phyloP scores from a whole-genome alignment of 345 rosid species.

The Arabis hirsuta region DNA sequence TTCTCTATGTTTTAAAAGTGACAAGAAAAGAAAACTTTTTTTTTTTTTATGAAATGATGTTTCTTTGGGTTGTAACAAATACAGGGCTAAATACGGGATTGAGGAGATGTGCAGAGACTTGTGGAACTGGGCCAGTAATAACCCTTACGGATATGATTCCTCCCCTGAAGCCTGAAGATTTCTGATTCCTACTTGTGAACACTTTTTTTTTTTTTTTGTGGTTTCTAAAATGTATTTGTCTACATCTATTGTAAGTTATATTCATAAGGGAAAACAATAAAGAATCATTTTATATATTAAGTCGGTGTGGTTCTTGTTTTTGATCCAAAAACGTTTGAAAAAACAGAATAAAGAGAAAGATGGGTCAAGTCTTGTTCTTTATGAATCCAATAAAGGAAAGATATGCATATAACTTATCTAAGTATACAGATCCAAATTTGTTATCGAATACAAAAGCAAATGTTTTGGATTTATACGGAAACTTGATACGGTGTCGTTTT shows the following conservation, averaged over 20 bases:
- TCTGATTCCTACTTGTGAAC: background rate
- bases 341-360: background rate
- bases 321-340: background rate
- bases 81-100: constrained; percentile 81
- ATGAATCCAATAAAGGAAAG: background rate
- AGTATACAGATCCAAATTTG: background rate
- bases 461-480: constrained; percentile 6
- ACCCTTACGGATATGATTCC: constrained; percentile 85
- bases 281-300: background rate
- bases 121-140: constrained; percentile 96
- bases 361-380: background rate
- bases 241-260: constrained; percentile 3
- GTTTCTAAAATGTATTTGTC: constrained; percentile 12
- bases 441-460: constrained; percentile 7
- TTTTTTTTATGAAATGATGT: background rate
- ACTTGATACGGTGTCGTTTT: constrained; percentile 2
- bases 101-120: constrained; percentile 96
- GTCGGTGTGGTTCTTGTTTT: background rate
- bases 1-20: background rate
- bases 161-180: constrained; percentile 41
- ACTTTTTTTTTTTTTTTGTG: background rate
- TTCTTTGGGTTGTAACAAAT: constrained; percentile 15
- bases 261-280: background rate
- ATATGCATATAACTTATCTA: too few relatives aligned
- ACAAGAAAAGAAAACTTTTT: background rate